Conservation (phyloP, 371 early-diverging fungal species). For the Mortierella sp. region DNA sequence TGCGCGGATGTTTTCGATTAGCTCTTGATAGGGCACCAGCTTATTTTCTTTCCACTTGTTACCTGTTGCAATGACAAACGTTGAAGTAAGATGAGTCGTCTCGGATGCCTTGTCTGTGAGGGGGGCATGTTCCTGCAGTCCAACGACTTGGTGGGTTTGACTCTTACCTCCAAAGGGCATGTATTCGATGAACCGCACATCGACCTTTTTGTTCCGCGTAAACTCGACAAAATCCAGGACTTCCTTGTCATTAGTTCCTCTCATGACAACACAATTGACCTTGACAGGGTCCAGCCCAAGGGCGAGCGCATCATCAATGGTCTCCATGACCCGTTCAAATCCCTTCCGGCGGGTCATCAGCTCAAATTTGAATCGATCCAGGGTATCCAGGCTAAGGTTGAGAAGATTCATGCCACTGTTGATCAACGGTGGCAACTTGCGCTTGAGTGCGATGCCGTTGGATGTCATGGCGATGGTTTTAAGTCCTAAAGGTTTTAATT, state of each 20-base stretch:
- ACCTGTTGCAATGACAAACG: conserved; percentile 58
- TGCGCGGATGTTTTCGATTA: conserved; percentile 67
- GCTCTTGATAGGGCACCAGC: conserved; percentile 83
- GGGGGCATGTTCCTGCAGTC: too few relatives aligned
- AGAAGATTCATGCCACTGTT: conserved; percentile 84
- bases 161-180: conserved; percentile 94
- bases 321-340: conserved; percentile 78
- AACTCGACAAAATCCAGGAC: conserved; percentile 84
- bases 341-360: conserved; percentile 89
- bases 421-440: conserved; percentile 79
- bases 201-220: conserved; percentile 77
- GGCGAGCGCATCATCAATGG: conserved; percentile 74
- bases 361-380: conserved; percentile 87
- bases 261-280: conserved; percentile 91
- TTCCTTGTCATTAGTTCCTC: conserved; percentile 86
- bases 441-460: conserved; percentile 90
- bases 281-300: conserved; percentile 81
- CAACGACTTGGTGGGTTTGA: too few relatives aligned
- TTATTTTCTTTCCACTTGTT: conserved; percentile 89
- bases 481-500: conserved; percentile 76
- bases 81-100: neutral
- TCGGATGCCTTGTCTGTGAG: too few relatives aligned
- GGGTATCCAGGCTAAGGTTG: conserved; percentile 92
- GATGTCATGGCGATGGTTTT: conserved; percentile 90
- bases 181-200: conserved; percentile 95